Base-by-base conservation (phyloP, 2,329 filamentous ascomycete genomes). In the Septoria linicola region DNA sequence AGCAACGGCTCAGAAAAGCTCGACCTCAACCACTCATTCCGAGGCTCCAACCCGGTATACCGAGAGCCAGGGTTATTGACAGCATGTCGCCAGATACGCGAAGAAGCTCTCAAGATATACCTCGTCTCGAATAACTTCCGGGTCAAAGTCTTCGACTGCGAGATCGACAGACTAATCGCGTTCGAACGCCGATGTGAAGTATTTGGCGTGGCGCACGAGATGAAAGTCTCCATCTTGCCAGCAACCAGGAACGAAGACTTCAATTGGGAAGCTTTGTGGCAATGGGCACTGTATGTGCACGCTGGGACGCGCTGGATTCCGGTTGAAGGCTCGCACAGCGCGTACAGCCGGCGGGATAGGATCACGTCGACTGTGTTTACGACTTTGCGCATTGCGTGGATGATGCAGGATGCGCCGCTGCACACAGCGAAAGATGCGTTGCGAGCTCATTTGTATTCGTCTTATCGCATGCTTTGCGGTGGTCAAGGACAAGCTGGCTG, bases 1-100 rank as follows among this genome's bases (percentile, higher is more conserved):
- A 48, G 37, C 13, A 20, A 44, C 8, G 23, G 21, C 20, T 6
- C 45, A 23, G 41, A 40, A 11, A 34, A 44, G 23, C 40, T 55
- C 17, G 44, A 48, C 21, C 44, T 48, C 14, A 48, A 48, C 35
- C 34, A 40, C 34, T 40, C 35, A 17, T 48, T 48, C 35, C 34
- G 16, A 2, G 35, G 44, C 27, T 48, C 44, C 8, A 47, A 46
- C 19, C 36, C 21, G n/a, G 21, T 47, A 3, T 41, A 41, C 11
- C 49, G 49, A 14, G 49, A 52, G 13, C 43, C 43, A 17, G 49
- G 43, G 1, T 11, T 52, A 13, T 36, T 52, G 16, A 30, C 49
- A 11, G 42, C 49, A 17, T 48, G 49, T 20, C 42, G 39, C 2
- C 49, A 52, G 30, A 47, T 52, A 13, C 37, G 49, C n/a, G 20